Base-by-base conservation (phyloP, 2,329 filamentous ascomycete genomes). In the Grosmannia clavigera region DNA sequence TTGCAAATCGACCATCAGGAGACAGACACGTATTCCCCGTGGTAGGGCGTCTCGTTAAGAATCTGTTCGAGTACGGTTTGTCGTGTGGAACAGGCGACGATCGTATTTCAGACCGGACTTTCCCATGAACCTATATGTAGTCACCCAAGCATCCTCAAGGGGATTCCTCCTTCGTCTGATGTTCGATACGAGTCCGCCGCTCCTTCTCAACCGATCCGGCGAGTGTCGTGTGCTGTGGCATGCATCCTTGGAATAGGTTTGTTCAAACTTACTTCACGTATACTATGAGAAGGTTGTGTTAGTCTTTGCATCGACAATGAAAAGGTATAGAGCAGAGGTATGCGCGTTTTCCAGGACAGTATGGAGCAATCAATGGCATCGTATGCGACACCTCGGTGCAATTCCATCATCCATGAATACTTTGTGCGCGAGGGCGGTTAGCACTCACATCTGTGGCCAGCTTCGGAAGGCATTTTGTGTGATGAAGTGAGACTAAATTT, bases 391-490 rank as follows among this genome's bases (percentile, higher is more conserved):
- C 31, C 14, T 40, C n/a, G 33, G n/a, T 25, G 31, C 22, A n/a
- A 9, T n/a, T 33, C n/a, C 16, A 35, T 35, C 52, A 35, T 19
- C 16, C 27, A 22, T 22, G 31, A 19, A 27, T 6, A 33, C 33
- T 33, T 33, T 29, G 40, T 57, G 40, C 35, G 56, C 31, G 56
- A 31, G 33, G 46, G 12, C 19, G 14, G 12, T 40, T 12, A 38
- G 59, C 68, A 88, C 88, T 88, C 80, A 92, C 88, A 81, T 87
- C 88, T 85, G 85, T 92, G 87, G 79, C 88, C 88, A 75, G 86
- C 81, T 84, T 90, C 87, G 74, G 88, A 86, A 87, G 87, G 84
- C 88, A 94, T 94, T 77, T 83, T 91, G 86, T 57, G 55, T 59
- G 61, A 57, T 62, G 54, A 79, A 59, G 48, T 62, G 61, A 55